Conservation (phyloP, 1,139 yeast species). For the Eremothecium cymbalariae region DNA sequence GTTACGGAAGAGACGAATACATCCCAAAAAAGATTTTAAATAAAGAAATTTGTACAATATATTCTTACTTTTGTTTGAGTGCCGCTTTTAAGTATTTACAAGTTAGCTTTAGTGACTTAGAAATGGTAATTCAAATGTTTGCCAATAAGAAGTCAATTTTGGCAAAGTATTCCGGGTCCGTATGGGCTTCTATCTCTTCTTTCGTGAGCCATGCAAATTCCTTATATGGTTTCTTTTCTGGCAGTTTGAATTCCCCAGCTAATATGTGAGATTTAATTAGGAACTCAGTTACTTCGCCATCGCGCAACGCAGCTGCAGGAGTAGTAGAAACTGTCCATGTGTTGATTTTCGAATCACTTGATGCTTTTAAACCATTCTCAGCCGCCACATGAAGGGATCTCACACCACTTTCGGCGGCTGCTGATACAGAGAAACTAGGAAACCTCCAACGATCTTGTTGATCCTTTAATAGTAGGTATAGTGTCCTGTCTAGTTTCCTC, state of each 20-base stretch:
- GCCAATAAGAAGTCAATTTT: slow-evolving; percentile 44
- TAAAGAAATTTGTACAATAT: no score
- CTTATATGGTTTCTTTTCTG: slow-evolving; percentile 31
- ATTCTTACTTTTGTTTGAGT: no score
- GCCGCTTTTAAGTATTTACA: slow-evolving; percentile 1
- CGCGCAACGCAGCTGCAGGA: slow-evolving; percentile 64
- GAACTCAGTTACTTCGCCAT: slow-evolving; percentile 36
- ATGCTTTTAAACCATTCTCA: slow-evolving; percentile 56
- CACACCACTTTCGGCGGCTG: slow-evolving; percentile 14
- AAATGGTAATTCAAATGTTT: slow-evolving; percentile 10
- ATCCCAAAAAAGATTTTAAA: slow-evolving; percentile 1
- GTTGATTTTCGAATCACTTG: slow-evolving; percentile 72
- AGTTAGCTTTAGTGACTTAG: no score
- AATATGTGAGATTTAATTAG: slow-evolving; percentile 81
- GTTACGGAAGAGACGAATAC: slow-evolving; percentile 3
- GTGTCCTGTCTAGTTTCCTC: slow-evolving; percentile 69
- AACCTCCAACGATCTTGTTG: slow-evolving; percentile 54
- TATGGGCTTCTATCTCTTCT: slow-evolving; percentile 59
- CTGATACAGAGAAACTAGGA: slow-evolving; percentile 54
- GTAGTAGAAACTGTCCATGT: slow-evolving; percentile 85
- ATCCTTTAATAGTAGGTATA: slow-evolving; percentile 57
- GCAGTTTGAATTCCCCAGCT: slow-evolving; percentile 71
- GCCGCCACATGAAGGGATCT: slow-evolving; percentile 65
- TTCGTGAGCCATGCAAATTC: slow-evolving; percentile 78
- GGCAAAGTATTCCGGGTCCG: slow-evolving; percentile 48